These are phyloP conservation scores for Caryopteris hybrid DNA, from an alignment of 305 asterid genomes.

Conservation along the genomic window DNA sequence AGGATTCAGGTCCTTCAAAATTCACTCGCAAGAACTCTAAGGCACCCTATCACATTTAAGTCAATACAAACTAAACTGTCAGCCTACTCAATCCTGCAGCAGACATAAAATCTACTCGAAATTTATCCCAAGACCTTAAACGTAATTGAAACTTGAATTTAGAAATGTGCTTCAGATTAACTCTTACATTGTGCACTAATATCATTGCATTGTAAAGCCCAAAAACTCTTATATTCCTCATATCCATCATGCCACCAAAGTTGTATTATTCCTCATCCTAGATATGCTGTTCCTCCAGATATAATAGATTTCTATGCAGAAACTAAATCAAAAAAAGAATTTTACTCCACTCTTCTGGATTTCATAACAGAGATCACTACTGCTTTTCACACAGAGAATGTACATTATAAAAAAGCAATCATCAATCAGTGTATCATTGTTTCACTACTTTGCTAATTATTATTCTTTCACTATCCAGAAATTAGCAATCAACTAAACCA, in stretches of 20 bases:
- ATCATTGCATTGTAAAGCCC: background rate
- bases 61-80: background rate
- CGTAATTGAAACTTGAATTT: background rate
- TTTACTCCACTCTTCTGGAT: background rate
- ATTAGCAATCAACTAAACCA: background rate
- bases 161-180: background rate
- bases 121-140: background rate
- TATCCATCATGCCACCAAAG: background rate
- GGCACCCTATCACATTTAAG: background rate
- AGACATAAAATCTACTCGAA: background rate
- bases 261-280: too few relatives aligned
- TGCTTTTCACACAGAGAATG: background rate
- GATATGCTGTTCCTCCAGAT: background rate
- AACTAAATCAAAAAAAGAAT: background rate
- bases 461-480: background rate
- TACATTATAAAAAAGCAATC: background rate
- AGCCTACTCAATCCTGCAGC: background rate
- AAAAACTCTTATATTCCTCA: background rate
- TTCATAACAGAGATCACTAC: background rate
- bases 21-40: background rate
- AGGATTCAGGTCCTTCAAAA: background rate
- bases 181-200: background rate
- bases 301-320: background rate
- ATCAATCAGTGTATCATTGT: background rate
- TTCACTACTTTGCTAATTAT: background rate